Percentiles rank a stretch among this genome's conserved stretches.
These are phyloP conservation scores for Fomitopsis betulina DNA, from an alignment of 1,284 basidiomycete species.

Conservation along the genomic window DNA sequence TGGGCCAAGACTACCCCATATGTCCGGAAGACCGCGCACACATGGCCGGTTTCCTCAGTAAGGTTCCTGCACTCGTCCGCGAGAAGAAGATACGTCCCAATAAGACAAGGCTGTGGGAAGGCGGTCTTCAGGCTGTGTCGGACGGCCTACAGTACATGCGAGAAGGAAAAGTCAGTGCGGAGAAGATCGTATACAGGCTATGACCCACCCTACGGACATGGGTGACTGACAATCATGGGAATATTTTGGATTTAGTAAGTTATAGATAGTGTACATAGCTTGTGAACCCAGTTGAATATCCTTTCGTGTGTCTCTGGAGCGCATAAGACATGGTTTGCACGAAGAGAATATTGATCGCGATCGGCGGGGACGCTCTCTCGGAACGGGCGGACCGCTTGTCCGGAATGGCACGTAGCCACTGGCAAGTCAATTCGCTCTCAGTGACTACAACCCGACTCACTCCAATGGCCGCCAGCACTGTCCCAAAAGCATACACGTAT, in stretches of 20 bases:
- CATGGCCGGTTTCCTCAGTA: slow-evolving; percentile 19
- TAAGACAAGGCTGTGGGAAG: slow-evolving; percentile 18
- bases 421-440: no score
- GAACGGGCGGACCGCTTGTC: no score
- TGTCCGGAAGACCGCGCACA: slow-evolving; percentile 16
- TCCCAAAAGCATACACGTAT: no score
- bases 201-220: not conserved
- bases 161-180: slow-evolving; percentile 21
- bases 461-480: no score
- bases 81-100: slow-evolving; percentile 16
- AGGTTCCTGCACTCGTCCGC: slow-evolving; percentile 18
- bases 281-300: not conserved
- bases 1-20: slow-evolving; percentile 5
- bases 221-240: not conserved
- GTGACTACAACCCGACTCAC: no score
- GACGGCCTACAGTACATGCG: slow-evolving; percentile 22
- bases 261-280: not conserved
- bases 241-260: not conserved
- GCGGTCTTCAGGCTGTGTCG: slow-evolving; percentile 16
- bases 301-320: not conserved
- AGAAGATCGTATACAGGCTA: slow-evolving; percentile 23
- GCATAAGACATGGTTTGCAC: no score
- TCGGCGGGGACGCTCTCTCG: no score
- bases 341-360: no score
- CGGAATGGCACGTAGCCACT: no score